Evolutionary conservation across 1,284 basidiomycete species (phyloP).

Genomic region (Puccinia triticina): DNA sequence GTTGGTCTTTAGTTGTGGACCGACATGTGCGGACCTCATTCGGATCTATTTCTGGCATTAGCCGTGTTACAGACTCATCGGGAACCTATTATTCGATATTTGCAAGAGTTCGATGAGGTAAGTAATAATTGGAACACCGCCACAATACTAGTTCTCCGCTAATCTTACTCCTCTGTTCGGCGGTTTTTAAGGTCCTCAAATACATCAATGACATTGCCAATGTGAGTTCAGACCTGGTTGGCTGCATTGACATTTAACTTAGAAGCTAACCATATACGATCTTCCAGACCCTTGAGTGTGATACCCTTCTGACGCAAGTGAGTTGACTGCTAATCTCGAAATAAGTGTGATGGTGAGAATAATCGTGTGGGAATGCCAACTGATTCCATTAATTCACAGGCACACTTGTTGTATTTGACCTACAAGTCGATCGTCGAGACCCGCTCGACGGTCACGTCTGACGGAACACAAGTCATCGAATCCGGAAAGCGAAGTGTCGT

Average conservation of each 20-base stretch:
- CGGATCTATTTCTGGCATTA: constrained; percentile 91
- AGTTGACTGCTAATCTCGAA: neutral
- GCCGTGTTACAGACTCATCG: constrained; percentile 91
- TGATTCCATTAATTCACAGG: constrained; percentile 24
- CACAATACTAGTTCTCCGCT: neutral
- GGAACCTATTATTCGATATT: constrained; percentile 87
- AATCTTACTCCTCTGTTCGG: neutral
- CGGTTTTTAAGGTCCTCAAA: constrained; percentile 72
- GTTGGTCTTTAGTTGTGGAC: constrained; percentile 74
- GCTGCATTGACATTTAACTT: neutral
- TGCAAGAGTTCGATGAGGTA: constrained; percentile 70
- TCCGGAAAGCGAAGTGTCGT: constrained; percentile 13
- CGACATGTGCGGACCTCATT: constrained; percentile 80
- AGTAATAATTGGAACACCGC: neutral
- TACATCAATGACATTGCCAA: constrained; percentile 56
- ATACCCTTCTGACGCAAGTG: constrained; percentile 46
- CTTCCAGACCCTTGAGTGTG: constrained; percentile 46
- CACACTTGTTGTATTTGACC: constrained; percentile 44
- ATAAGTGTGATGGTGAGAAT: neutral
- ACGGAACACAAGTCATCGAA: constrained; percentile 28
- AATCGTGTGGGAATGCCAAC: neutral
- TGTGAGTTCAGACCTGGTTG: constrained; percentile 14
- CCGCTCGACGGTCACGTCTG: constrained; percentile 7
- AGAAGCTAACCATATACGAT: neutral
- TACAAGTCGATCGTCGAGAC: constrained; percentile 43